Evolutionary conservation across 2,329 filamentous ascomycete species (phyloP), one percentile per base, ranked within the genome.

Genomic region (Colletotrichum tamarilloi): DNA sequence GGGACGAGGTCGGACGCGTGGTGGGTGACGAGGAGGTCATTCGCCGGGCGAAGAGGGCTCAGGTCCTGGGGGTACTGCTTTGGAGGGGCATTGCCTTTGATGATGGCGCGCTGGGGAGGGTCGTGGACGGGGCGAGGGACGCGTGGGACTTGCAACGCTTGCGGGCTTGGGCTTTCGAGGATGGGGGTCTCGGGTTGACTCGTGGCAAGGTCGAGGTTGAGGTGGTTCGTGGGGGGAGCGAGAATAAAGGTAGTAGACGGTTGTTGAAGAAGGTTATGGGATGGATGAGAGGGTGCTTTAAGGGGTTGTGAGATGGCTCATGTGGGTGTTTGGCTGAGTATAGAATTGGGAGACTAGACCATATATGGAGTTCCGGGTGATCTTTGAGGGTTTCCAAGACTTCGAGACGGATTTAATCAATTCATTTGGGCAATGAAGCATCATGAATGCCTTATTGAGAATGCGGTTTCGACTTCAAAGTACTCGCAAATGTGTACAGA

Each of bases 81-180:
- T 92, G 91, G 91, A 85, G 89, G 78, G 91, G 90, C 1, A 90
- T 89, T 77, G 90, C 90, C 2, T 92, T 90, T 79, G 90, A 92
- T 77, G 85, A 89, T 28, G 90, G 91, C 0, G 82, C 80, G 38
- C 85, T 92, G 67, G 84, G 92, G 79, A 84, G 91, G 1, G 89
- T 89, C 19, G 88, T 92, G 1, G 81, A 88, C 71, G 83, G 84
- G 56, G 83, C 80, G 2, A 81, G 81, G 26, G 90, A 92, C 76
- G 80, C 81, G 26, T 82, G 82, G 49, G 90, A 92, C 77, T 77
- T 92, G n/a, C 82, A 83, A 35, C 86, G 85, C 76, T 80, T 92
- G 49, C 84, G 87, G 55, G 52, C 22, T 5, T 74, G 71, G 71
- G 8, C 70, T 28, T 73, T 73, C 11, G 60, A 58, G 11, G 38